Evolutionary conservation across 192 early-diverging fungal genomes (phyloP).

Genomic region (Backusella sp.): DNA sequence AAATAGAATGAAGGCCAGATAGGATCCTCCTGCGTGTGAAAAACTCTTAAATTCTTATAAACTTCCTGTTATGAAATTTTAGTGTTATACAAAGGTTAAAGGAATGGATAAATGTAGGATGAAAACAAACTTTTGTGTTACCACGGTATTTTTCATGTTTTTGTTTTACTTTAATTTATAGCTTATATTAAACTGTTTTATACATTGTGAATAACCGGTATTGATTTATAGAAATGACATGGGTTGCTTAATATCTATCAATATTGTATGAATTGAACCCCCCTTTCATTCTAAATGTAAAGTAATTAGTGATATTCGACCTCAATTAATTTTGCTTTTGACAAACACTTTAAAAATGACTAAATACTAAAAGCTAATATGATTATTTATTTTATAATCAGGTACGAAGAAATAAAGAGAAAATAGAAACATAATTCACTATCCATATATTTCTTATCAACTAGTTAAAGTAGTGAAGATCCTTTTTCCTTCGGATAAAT

Average conservation of each 20-base stretch:
- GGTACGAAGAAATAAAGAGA: background rate
- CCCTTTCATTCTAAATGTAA: background rate
- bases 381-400: background rate
- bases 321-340: background rate
- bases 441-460: background rate
- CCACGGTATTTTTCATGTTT: background rate
- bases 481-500: background rate
- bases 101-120: background rate
- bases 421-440: background rate
- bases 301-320: background rate
- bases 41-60: conserved; percentile 10
- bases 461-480: background rate
- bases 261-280: background rate
- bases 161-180: background rate
- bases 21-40: background rate
- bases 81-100: background rate
- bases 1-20: background rate
- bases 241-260: background rate
- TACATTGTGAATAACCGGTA: background rate
- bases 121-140: background rate
- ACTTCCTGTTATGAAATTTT: conserved; percentile 5
- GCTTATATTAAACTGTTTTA: background rate
- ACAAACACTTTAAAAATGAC: background rate
- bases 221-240: background rate
- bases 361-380: background rate